These are phyloP conservation scores for Umbelopsis ramanniana DNA, from an alignment of 192 early-diverging fungal species.

Conservation along the genomic window DNA sequence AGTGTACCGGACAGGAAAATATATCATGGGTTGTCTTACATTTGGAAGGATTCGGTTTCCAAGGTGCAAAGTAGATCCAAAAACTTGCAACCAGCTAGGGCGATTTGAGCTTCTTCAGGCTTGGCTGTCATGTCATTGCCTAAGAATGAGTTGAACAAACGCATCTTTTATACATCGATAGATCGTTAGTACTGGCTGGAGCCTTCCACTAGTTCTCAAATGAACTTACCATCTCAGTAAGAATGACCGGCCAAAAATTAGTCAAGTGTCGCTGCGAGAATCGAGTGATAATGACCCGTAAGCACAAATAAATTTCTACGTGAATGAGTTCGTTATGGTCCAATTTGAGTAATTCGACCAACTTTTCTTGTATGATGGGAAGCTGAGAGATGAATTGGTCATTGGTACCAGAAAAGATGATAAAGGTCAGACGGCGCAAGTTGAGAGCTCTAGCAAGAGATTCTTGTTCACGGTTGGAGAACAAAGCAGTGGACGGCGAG, in stretches of 20 bases:
- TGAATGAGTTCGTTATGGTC: conserved; percentile 70
- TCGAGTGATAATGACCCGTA: conserved; percentile 80
- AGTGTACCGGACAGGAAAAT: neutral
- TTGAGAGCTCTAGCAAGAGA: conserved; percentile 65
- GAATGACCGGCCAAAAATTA: conserved; percentile 90
- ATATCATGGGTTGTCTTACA: conserved; percentile 51
- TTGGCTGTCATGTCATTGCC: conserved; percentile 50
- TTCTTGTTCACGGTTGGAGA: conserved; percentile 86
- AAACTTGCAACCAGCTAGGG: conserved; percentile 88
- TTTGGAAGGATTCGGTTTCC: conserved; percentile 81
- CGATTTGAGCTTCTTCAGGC: conserved; percentile 69
- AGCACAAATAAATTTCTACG: conserved; percentile 82
- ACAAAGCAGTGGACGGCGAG: conserved; percentile 71
- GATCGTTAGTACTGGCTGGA: conserved; percentile 5
- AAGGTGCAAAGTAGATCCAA: conserved; percentile 82
- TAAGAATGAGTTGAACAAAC: conserved; percentile 66
- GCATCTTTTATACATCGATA: conserved; percentile 49
- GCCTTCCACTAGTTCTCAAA: no score
- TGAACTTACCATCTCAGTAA: conserved; percentile 79
- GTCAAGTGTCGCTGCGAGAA: conserved; percentile 82
- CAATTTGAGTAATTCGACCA: conserved; percentile 86
- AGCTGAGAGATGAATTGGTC: conserved; percentile 83
- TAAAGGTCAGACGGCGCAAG: conserved; percentile 79
- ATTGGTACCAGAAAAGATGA: conserved; percentile 69
- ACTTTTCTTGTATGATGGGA: conserved; percentile 83